These are phyloP conservation scores for Populus deltoides DNA, from an alignment of 345 rosid species.

Conservation along the genomic window DNA sequence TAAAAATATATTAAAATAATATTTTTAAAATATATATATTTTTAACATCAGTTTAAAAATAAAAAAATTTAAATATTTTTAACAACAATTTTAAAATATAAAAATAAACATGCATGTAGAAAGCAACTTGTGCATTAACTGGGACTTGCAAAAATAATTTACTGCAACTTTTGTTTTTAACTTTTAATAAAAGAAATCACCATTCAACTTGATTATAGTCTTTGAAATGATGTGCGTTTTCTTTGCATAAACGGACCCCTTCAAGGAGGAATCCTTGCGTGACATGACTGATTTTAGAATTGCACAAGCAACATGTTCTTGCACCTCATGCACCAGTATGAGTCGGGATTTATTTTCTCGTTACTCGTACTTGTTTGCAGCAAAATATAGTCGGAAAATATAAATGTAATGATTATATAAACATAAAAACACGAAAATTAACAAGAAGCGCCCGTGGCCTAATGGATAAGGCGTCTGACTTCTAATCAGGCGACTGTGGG, in stretches of 20 bases:
- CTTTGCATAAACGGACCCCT: background rate
- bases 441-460: slow-evolving; percentile 53
- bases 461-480: slow-evolving; percentile 87
- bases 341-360: too few relatives aligned
- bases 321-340: too few relatives aligned
- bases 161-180: background rate
- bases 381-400: too few relatives aligned
- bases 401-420: fast-evolving
- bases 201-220: background rate
- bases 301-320: too few relatives aligned
- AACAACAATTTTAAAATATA: too few relatives aligned
- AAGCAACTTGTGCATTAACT: background rate
- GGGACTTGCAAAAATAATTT: background rate
- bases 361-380: too few relatives aligned
- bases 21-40: too few relatives aligned
- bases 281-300: too few relatives aligned
- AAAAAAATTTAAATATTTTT: too few relatives aligned
- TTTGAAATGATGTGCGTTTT: background rate
- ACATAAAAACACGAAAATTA: fast-evolving
- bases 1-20: too few relatives aligned
- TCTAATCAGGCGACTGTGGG: slow-evolving; percentile 90
- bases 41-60: too few relatives aligned
- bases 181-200: background rate
- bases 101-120: too few relatives aligned
- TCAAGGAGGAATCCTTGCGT: background rate